Percentiles rank a stretch among this genome's conserved stretches.
phyloP scores from a whole-genome alignment of 2,329 filamentous ascomycete genomes.

The Monilinia polystroma region DNA sequence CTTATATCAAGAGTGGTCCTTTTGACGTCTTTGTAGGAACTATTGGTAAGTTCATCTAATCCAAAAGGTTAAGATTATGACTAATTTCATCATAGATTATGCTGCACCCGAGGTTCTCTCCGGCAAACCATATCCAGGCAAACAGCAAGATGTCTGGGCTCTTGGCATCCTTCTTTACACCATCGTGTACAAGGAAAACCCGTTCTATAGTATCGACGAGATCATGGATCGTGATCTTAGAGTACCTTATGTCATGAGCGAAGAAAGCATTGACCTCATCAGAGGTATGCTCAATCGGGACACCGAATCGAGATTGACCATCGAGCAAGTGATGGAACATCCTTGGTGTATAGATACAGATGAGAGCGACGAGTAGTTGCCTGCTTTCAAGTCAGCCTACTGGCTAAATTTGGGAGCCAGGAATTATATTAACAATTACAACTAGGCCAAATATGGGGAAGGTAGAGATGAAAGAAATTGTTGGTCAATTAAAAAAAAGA shows the following conservation, averaged over 20 bases:
- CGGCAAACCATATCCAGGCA: constrained; percentile 86
- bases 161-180: constrained; percentile 96
- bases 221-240: constrained; percentile 97
- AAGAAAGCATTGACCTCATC: constrained; percentile 90
- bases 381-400: constrained; percentile 28
- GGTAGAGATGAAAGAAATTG: not conserved
- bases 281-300: constrained; percentile 90
- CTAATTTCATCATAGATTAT: constrained; percentile 65
- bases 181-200: constrained; percentile 99
- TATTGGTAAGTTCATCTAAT: constrained; percentile 66
- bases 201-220: constrained; percentile 98
- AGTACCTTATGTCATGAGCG: constrained; percentile 83
- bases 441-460: not conserved
- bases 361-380: constrained; percentile 31
- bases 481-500: constrained; percentile 4
- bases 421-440: constrained; percentile 4
- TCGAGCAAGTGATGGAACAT: constrained; percentile 83
- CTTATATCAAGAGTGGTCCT: constrained; percentile 96
- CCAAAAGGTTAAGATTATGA: not conserved
- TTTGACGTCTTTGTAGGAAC: constrained; percentile 99
- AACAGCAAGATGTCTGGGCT: constrained; percentile 98
- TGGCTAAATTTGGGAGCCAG: not conserved
- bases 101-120: constrained; percentile 96
- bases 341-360: constrained; percentile 58
- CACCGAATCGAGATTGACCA: constrained; percentile 78